Percentiles rank a stretch among this genome's conserved stretches.
These are phyloP conservation scores for Aspergillus nidulans DNA, from an alignment of 495 filamentous ascomycete genomes.

Conservation along the genomic window DNA sequence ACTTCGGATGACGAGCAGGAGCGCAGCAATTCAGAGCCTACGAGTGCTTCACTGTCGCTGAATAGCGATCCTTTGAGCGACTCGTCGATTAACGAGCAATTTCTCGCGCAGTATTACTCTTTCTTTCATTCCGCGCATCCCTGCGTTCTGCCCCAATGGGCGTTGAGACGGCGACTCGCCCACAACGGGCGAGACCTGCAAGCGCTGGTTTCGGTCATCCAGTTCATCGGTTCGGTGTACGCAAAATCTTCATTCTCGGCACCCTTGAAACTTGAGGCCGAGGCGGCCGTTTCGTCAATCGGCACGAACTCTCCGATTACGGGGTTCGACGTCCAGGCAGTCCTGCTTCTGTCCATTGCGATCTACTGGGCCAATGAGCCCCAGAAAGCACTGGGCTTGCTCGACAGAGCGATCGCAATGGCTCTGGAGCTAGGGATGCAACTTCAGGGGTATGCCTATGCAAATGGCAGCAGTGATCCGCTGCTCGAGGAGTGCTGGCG, in stretches of 20 bases:
- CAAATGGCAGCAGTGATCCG: conserved; percentile 4
- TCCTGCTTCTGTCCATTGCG: conserved; percentile 21
- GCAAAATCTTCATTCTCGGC: conserved; percentile 1
- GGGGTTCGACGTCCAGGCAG: conserved; percentile 21
- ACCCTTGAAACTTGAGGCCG: neutral
- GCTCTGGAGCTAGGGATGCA: conserved; percentile 23
- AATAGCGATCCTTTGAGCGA: conserved; percentile 6
- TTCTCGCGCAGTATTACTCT: conserved; percentile 7
- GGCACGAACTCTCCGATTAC: neutral
- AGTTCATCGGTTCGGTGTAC: conserved; percentile 17
- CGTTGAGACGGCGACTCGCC: conserved; percentile 5
- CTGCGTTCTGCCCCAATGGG: conserved; percentile 16
- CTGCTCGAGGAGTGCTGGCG: conserved; percentile 27
- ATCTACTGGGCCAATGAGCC: conserved; percentile 23
- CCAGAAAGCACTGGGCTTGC: conserved; percentile 10
- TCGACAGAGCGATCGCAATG: conserved; percentile 17
- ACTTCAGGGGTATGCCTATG: conserved; percentile 10
- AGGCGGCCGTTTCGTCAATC: neutral
- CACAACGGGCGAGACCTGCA: conserved; percentile 1
- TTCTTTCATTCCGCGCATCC: conserved; percentile 23
- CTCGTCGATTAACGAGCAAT: conserved; percentile 7
- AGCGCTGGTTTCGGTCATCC: conserved; percentile 11
- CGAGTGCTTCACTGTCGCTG: neutral
- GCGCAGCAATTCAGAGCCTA: conserved; percentile 1
- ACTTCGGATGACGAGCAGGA: neutral